Conservation (phyloP, 345 rosid species). For the Syzygium aqueum region DNA sequence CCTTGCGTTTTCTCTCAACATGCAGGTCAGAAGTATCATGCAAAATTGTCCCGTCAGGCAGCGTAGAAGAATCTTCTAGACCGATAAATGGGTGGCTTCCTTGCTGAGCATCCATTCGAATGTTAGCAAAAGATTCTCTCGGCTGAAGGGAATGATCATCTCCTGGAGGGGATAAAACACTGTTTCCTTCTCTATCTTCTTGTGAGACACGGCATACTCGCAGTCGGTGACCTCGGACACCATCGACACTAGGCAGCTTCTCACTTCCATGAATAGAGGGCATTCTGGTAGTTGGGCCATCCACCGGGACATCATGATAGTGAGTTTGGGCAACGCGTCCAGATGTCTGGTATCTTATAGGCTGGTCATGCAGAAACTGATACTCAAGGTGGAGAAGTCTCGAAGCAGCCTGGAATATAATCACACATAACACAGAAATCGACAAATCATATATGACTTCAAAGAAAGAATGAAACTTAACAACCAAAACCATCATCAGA, state of each 20-base stretch:
- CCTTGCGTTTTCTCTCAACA: slow-evolving; percentile 52
- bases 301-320: slow-evolving; percentile 42
- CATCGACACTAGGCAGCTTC: slow-evolving; percentile 35
- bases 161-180: slow-evolving; percentile 37
- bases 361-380: slow-evolving; percentile 55
- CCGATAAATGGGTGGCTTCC: slow-evolving; percentile 20
- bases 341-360: slow-evolving; percentile 41
- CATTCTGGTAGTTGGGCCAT: slow-evolving; percentile 40
- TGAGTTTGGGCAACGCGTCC: slow-evolving; percentile 44
- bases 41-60: slow-evolving; percentile 29
- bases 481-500: neutral
- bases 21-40: slow-evolving; percentile 26
- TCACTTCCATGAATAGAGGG: slow-evolving; percentile 54
- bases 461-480: neutral
- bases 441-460: neutral
- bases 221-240: slow-evolving; percentile 43
- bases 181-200: slow-evolving; percentile 48
- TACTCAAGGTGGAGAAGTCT: slow-evolving; percentile 50
- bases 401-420: slow-evolving; percentile 30
- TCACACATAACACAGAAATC: neutral
- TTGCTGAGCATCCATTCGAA: slow-evolving; percentile 28
- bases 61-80: slow-evolving; percentile 27
- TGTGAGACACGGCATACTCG: slow-evolving; percentile 49
- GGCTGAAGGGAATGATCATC: slow-evolving; percentile 43
- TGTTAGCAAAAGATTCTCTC: slow-evolving; percentile 33